Conservation (phyloP, 176 grass and related monocot genomes). For the Themeda triandra region DNA sequence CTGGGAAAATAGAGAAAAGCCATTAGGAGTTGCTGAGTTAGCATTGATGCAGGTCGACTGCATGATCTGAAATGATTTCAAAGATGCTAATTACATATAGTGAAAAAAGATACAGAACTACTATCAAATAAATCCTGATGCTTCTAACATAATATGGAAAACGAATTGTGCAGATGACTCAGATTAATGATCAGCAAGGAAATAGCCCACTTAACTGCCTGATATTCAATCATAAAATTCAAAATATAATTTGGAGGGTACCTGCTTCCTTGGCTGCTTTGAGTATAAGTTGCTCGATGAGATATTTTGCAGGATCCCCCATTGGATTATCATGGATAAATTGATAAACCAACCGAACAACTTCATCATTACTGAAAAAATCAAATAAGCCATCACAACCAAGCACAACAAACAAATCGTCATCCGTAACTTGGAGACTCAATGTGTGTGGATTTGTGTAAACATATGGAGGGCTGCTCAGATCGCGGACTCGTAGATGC, state of each 20-base stretch:
- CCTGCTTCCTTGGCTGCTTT: slow-evolving; percentile 89
- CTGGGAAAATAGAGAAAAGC: slow-evolving; percentile 32
- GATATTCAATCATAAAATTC: background rate
- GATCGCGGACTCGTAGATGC: slow-evolving; percentile 83
- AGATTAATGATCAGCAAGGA: background rate
- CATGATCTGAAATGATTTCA: background rate
- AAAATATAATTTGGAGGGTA: slow-evolving; percentile 45
- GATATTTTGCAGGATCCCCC: slow-evolving; percentile 90
- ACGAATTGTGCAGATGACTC: background rate
- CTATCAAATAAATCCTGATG: background rate
- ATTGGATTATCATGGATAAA: slow-evolving; percentile 76
- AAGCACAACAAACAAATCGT: slow-evolving; percentile 89
- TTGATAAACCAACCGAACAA: slow-evolving; percentile 78
- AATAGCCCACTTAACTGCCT: too few relatives aligned
- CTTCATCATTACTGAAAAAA: slow-evolving; percentile 88
- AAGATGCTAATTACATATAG: too few relatives aligned
- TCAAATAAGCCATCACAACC: slow-evolving; percentile 97
- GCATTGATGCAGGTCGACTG: background rate
- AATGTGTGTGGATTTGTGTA: slow-evolving; percentile 81
- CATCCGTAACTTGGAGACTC: slow-evolving; percentile 59
- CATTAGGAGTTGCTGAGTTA: background rate
- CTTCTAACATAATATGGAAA: slow-evolving; percentile 3
- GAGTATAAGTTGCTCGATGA: slow-evolving; percentile 81
- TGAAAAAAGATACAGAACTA: too few relatives aligned
- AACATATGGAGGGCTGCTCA: slow-evolving; percentile 80